These are phyloP conservation scores for Puccinia coronata DNA, from an alignment of 1,284 basidiomycete genomes.

Conservation along the genomic window DNA sequence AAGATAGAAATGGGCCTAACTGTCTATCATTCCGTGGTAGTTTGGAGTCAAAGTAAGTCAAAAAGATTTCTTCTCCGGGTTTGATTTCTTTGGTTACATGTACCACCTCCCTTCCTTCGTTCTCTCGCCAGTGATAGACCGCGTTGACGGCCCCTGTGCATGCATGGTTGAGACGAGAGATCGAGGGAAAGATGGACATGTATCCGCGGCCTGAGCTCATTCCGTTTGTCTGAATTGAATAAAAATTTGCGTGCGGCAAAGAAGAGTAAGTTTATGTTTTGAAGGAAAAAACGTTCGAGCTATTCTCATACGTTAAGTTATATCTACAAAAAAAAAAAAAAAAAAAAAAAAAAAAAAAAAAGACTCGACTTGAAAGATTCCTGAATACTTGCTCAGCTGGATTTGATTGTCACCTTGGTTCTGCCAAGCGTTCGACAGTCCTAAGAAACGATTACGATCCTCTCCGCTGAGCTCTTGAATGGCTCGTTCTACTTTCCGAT, in stretches of 20 bases:
- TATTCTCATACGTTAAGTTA: too few species aligned
- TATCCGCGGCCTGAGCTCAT: constrained; percentile 26
- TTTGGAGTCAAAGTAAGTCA: constrained; percentile 48
- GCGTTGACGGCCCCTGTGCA: constrained; percentile 43
- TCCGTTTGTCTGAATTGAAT: constrained; percentile 37
- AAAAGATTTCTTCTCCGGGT: constrained; percentile 39
- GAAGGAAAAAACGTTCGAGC: too few species aligned
- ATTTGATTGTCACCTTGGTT: neutral
- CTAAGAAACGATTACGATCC: constrained; percentile 43
- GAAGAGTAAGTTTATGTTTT: neutral
- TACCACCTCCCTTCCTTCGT: constrained; percentile 26
- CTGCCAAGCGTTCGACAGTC: constrained; percentile 46
- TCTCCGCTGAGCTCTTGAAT: constrained; percentile 32
- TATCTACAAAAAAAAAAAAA: neutral
- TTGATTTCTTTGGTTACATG: constrained; percentile 35
- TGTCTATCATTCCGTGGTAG: constrained; percentile 30
- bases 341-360: neutral
- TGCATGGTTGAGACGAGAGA: constrained; percentile 46
- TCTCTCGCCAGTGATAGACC: constrained; percentile 38
- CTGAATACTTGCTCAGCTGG: neutral
- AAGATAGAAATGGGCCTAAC: constrained; percentile 26
- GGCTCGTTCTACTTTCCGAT: constrained; percentile 12
- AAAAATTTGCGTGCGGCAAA: neutral
- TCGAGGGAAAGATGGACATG: constrained; percentile 39
- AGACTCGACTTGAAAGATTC: constrained; percentile 45